phyloP scores from a whole-genome alignment of 1,284 basidiomycete genomes.

The Cryptococcus maquisensis region DNA sequence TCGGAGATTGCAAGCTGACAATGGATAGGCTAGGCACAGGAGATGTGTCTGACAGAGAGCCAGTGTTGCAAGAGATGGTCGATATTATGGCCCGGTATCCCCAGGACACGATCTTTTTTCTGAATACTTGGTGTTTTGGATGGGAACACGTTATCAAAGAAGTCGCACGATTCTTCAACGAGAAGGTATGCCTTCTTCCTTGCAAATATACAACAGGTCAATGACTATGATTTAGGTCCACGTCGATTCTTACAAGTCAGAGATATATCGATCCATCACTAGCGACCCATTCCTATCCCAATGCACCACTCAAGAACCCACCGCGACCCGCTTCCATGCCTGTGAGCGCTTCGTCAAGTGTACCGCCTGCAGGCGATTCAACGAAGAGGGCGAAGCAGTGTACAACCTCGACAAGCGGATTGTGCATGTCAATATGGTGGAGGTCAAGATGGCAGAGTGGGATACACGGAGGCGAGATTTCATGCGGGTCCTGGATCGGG shows the following conservation, averaged over 20 bases:
- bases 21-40: slow-evolving; percentile 53
- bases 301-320: slow-evolving; percentile 62
- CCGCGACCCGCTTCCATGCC: slow-evolving; percentile 75
- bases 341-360: slow-evolving; percentile 81
- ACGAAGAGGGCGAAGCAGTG: slow-evolving; percentile 7
- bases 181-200: slow-evolving; percentile 52
- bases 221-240: slow-evolving; percentile 61
- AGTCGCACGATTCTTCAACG: slow-evolving; percentile 61
- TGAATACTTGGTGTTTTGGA: slow-evolving; percentile 92
- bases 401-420: slow-evolving; percentile 28
- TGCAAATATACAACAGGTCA: neutral
- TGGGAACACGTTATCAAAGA: slow-evolving; percentile 80
- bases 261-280: slow-evolving; percentile 57
- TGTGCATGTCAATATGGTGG: slow-evolving; percentile 41
- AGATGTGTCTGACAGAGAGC: slow-evolving; percentile 66
- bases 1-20: slow-evolving; percentile 3
- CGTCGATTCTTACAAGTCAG: slow-evolving; percentile 78
- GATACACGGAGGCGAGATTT: slow-evolving; percentile 31
- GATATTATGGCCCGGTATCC: slow-evolving; percentile 67
- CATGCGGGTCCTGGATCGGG: slow-evolving; percentile 16
- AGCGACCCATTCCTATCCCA: slow-evolving; percentile 61
- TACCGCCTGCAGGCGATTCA: slow-evolving; percentile 35
- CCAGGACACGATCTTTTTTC: slow-evolving; percentile 67
- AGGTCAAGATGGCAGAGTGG: slow-evolving; percentile 55
- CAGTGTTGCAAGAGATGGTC: slow-evolving; percentile 64